A percentile compares a stretch with the other conserved stretches of the same genome.
These are phyloP conservation scores for Arthroderma sp. DNA, from an alignment of 2,329 filamentous ascomycete species.

Conservation along the genomic window DNA sequence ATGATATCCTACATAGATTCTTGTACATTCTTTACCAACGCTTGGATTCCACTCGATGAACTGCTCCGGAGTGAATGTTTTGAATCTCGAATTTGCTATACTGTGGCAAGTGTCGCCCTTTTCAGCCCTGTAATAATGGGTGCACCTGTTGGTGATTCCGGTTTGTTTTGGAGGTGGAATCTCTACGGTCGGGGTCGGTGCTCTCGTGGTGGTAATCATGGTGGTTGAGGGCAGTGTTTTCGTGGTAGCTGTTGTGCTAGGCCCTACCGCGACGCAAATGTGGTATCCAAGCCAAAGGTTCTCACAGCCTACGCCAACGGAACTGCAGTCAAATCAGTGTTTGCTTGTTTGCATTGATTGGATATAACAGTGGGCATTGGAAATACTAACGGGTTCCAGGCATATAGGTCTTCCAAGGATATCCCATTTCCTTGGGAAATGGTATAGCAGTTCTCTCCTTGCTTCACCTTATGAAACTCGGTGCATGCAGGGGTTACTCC, in stretches of 20 bases:
- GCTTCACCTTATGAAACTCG: too few relatives aligned
- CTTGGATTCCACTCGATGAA: constrained; percentile 2
- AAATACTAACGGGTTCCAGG: not conserved
- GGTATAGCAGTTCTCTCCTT: too few relatives aligned
- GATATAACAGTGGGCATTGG: not conserved
- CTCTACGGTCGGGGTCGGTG: not conserved
- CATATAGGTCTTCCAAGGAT: not conserved
- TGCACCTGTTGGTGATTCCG: not conserved
- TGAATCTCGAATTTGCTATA: not conserved
- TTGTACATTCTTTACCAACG: not conserved
- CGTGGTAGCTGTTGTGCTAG: too few relatives aligned
- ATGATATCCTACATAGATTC: constrained; percentile 2
- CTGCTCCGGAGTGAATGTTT: not conserved
- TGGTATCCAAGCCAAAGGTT: not conserved
- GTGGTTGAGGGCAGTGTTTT: too few relatives aligned
- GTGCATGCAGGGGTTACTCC: too few relatives aligned
- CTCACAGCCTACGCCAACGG: not conserved
- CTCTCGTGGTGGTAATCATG: not conserved
- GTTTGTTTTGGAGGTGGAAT: not conserved
- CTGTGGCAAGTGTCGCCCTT: not conserved
- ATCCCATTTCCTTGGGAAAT: not conserved
- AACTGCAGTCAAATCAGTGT: not conserved
- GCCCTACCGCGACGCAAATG: not conserved
- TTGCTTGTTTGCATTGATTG: not conserved
- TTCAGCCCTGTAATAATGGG: not conserved